Conservation (phyloP, 169 alveolate species). For the Eimeria necatrix region DNA sequence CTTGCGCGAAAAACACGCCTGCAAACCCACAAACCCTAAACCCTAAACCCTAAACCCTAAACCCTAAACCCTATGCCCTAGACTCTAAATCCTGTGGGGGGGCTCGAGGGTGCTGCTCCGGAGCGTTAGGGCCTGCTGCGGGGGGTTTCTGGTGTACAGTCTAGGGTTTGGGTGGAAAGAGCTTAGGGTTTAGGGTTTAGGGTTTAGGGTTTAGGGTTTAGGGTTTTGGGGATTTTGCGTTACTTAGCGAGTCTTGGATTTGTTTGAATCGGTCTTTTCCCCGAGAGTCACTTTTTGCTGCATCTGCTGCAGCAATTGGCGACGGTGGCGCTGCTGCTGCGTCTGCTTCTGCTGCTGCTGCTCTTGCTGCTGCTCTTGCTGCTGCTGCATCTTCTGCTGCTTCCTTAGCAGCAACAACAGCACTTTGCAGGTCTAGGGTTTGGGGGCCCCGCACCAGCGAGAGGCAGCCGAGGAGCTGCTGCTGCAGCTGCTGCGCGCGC, state of each 20-base stretch:
- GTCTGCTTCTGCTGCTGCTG: not conserved
- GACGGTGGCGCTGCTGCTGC: too few relatives aligned
- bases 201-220: too few relatives aligned
- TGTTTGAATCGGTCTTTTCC: too few relatives aligned
- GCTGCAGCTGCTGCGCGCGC: not conserved
- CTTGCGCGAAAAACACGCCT: conserved; percentile 87
- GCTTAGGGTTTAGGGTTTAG: not conserved
- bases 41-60: not conserved
- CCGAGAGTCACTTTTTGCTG: too few relatives aligned
- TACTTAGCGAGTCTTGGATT: not conserved
- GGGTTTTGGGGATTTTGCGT: not conserved
- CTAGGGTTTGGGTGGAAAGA: not conserved
- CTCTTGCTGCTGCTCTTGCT: not conserved
- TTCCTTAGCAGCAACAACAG: not conserved
- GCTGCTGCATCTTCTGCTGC: not conserved
- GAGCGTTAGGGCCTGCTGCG: not conserved
- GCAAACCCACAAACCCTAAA: not conserved
- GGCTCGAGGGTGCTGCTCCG: not conserved
- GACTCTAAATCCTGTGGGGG: not conserved
- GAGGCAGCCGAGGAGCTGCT: not conserved
- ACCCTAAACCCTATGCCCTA: too few relatives aligned
- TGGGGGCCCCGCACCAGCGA: conserved; percentile 45
- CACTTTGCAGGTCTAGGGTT: not conserved
- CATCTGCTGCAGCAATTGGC: too few relatives aligned
- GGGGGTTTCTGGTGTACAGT: not conserved